Base-by-base conservation (phyloP, 2,329 filamentous ascomycete genomes). In the Aspergillus ochraceoroseus region DNA sequence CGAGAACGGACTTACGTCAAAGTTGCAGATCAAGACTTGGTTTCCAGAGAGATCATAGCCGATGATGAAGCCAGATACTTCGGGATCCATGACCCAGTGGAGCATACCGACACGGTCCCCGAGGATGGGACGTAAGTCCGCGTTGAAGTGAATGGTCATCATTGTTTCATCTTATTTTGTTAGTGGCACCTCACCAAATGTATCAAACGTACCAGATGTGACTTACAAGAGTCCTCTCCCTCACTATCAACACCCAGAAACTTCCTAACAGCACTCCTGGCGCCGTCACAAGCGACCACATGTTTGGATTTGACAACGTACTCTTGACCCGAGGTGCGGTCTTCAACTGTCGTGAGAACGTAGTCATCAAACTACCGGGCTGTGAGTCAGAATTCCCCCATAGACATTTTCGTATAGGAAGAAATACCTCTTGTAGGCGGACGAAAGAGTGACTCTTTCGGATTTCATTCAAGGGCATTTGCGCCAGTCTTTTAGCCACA, bases 111-210 rank as follows among this genome's bases (percentile, higher is more conserved):
- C 62, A 14, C 59, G 53, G 0, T 65, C 55, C 3, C 56, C 53
- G 0, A 71, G 50, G 0, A 71, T 52, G 1, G 64, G 59, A 0
- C 64, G 57, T 2, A 70, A 52, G 30, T 71, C 55, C 0, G 66
- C 65, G 27, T 68, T 67, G 46, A 71, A 63, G 28, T 71, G 67
- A 9, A 71, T 70, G 0, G 67, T 70, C 68, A 71, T 70, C 67
- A 70, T 70, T 0, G 65, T 69, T 39, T 69, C 66, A 25, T 66
- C 64, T 67, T 20, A 11, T 11, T 3, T 15, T 8, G 27, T 38
- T 3, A 30, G 26, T 30, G 5, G 7, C 19, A 6, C 14, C 6
- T 28, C n/a, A n/a, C n/a, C 8, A 29, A 17, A 4, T 4, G 7
- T 18, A 11, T 1, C 19, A 9, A 9, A 7, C 7, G 6, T 3